Evolutionary conservation across 768 basidiomycete species (phyloP).

Genomic region (Atractiella rhizophila): DNA sequence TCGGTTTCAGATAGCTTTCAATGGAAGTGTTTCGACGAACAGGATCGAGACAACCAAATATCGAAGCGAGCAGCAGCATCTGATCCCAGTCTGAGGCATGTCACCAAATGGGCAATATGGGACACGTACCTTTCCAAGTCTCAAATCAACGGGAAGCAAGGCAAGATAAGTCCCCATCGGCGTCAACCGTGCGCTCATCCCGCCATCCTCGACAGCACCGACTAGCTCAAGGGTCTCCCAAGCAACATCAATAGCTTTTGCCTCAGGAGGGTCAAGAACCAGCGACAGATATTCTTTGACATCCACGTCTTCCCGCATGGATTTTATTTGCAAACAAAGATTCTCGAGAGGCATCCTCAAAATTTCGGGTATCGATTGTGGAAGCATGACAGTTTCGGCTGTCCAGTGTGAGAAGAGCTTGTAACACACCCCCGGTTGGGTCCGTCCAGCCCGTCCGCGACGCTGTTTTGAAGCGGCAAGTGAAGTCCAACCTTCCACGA

Average conservation of each 20-base stretch:
- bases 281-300: slow-evolving; percentile 47
- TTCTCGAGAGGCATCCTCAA: slow-evolving; percentile 61
- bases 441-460: slow-evolving; percentile 63
- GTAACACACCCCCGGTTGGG: slow-evolving; percentile 47
- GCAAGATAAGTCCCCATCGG: slow-evolving; percentile 61
- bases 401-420: slow-evolving; percentile 59
- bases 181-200: slow-evolving; percentile 32
- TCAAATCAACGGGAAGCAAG: slow-evolving; percentile 61
- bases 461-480: slow-evolving; percentile 59
- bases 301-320: slow-evolving; percentile 47
- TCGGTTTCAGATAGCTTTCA: not conserved
- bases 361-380: slow-evolving; percentile 67
- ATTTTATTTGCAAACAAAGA: slow-evolving; percentile 56
- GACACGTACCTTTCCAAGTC: slow-evolving; percentile 46
- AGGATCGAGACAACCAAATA: slow-evolving; percentile 62
- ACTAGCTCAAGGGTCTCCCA: slow-evolving; percentile 47
- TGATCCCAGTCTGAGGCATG: slow-evolving; percentile 16
- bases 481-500: slow-evolving; percentile 57
- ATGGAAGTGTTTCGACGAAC: slow-evolving; percentile 3
- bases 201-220: slow-evolving; percentile 41
- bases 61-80: slow-evolving; percentile 66
- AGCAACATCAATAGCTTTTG: slow-evolving; percentile 48
- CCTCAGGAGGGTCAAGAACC: slow-evolving; percentile 61
- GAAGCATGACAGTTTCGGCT: slow-evolving; percentile 36
- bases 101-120: not conserved